Conservation (phyloP, 1,139 yeast genomes). For the Hemisphaericaspora xylanilytica region DNA sequence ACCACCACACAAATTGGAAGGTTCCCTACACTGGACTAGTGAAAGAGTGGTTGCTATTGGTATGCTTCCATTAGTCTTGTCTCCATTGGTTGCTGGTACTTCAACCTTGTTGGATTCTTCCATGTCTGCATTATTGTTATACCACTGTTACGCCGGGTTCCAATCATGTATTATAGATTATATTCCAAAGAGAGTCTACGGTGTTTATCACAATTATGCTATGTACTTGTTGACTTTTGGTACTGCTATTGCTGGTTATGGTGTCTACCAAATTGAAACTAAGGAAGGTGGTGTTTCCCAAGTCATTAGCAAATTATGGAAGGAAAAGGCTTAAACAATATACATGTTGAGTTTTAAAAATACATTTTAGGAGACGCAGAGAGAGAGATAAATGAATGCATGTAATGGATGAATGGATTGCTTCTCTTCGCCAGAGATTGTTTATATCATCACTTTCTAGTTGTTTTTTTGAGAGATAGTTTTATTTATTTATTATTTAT, state of each 20-base stretch:
- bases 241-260: slow-evolving; percentile 59
- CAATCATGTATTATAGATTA: slow-evolving; percentile 79
- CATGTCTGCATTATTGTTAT: slow-evolving; percentile 53
- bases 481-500: slow-evolving; percentile 7
- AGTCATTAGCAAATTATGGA: slow-evolving; percentile 39
- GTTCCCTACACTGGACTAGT: slow-evolving; percentile 71
- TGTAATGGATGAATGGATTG: too few relatives aligned
- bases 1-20: slow-evolving; percentile 51
- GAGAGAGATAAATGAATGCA: too few relatives aligned
- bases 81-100: slow-evolving; percentile 60
- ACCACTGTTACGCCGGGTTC: slow-evolving; percentile 70
- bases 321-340: slow-evolving; percentile 6
- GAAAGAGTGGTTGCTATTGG: slow-evolving; percentile 61
- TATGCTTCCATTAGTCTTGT: slow-evolving; percentile 60
- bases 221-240: slow-evolving; percentile 63
- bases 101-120: slow-evolving; percentile 56
- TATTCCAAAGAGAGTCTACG: slow-evolving; percentile 72
- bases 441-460: slow-evolving; percentile 2
- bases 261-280: slow-evolving; percentile 63
- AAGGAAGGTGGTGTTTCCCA: slow-evolving; percentile 42
- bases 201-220: slow-evolving; percentile 62
- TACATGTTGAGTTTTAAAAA: not conserved
- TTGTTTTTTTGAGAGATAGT: slow-evolving; percentile 6
- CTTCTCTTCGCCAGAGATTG: too few relatives aligned
- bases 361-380: not conserved